Percentiles rank a stretch among this genome's conserved stretches.
Conservation (phyloP, 129 eudicot species). For the Heracleum sosnowskyi region DNA sequence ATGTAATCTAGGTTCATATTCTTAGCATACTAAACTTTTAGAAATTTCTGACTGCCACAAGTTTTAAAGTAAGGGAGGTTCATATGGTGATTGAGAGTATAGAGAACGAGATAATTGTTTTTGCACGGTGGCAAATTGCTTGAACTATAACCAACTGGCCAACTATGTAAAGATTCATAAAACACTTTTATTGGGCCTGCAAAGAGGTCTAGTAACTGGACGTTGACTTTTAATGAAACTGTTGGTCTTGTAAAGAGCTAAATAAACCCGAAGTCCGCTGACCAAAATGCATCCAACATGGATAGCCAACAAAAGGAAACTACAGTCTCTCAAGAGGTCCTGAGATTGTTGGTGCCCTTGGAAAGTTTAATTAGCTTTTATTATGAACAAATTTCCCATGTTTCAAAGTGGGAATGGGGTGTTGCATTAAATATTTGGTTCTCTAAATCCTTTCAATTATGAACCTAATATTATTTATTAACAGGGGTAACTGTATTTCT, state of each 20-base stretch:
- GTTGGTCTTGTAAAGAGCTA: too few relatives aligned
- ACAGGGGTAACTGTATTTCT: slow-evolving; percentile 83
- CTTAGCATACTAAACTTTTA: not conserved
- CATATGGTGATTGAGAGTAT: not conserved
- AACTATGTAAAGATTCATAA: too few relatives aligned
- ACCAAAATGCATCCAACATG: not conserved
- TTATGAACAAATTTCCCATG: not conserved
- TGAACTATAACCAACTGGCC: not conserved
- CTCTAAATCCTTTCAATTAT: not conserved
- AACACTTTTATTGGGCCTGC: too few relatives aligned
- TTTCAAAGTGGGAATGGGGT: not conserved
- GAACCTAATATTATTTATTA: not conserved
- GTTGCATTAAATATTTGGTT: not conserved
- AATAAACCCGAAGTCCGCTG: not conserved
- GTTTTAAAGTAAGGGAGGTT: not conserved
- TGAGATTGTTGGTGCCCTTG: not conserved
- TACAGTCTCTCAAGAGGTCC: not conserved
- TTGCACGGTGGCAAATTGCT: not conserved
- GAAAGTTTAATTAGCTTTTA: not conserved
- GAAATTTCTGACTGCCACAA: not conserved
- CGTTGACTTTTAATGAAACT: too few relatives aligned
- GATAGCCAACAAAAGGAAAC: not conserved
- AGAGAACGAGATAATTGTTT: not conserved
- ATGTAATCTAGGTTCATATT: not conserved
- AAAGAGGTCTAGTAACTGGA: too few relatives aligned